Percentiles rank a stretch among this genome's conserved stretches.
phyloP scores from a whole-genome alignment of 139 green algal species.

The Closterium sp. region DNA sequence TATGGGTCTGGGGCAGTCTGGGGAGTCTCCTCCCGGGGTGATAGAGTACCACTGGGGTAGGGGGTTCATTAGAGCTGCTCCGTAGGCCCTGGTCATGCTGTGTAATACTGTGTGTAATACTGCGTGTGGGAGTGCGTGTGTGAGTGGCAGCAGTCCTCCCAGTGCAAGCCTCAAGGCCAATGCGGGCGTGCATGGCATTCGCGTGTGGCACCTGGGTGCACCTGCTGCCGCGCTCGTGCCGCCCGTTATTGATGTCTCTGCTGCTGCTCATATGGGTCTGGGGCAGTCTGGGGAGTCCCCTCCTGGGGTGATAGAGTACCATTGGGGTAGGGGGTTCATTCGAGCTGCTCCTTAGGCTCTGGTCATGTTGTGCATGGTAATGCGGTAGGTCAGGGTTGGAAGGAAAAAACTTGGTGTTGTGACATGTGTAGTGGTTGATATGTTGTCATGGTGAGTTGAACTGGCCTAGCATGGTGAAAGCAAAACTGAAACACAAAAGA shows the following conservation, averaged over 20 bases:
- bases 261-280: not conserved
- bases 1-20: not conserved
- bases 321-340: not conserved
- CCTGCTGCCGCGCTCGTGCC: not conserved
- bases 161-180: not conserved
- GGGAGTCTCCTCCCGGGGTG: not conserved
- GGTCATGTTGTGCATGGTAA: no score
- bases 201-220: not conserved
- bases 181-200: not conserved
- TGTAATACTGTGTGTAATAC: no score
- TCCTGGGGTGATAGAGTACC: not conserved
- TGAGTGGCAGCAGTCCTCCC: no score
- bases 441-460: no score
- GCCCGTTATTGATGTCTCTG: not conserved
- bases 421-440: no score
- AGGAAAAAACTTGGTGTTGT: no score
- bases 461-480: no score
- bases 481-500: no score
- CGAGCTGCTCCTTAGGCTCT: not conserved
- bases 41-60: not conserved
- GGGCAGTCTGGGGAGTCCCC: not conserved
- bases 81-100: not conserved
- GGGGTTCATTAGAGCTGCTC: not conserved
- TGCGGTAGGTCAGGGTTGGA: no score
- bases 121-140: not conserved